A percentile compares a stretch with the other conserved stretches of the same genome.
Evolutionary conservation across 805 yeast genomes (phyloP).

Genomic region (Candida bentonensis): DNA sequence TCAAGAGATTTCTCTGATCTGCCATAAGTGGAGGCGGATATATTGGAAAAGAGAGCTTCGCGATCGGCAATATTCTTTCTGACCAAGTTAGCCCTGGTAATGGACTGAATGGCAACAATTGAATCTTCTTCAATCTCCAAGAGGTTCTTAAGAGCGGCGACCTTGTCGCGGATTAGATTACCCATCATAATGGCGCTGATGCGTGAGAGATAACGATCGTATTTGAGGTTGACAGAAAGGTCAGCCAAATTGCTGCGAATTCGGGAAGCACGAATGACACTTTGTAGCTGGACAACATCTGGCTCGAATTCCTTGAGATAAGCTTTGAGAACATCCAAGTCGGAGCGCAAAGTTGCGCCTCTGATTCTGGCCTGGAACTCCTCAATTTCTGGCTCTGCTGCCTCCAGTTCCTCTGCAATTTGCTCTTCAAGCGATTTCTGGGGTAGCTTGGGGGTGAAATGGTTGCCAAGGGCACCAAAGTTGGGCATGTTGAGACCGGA

Average conservation of each 20-base stretch:
- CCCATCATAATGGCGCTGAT: background rate
- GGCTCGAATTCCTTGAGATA: background rate
- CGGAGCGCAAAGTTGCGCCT: background rate
- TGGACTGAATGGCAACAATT: slow-evolving; percentile 15
- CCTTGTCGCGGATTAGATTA: background rate
- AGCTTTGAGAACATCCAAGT: background rate
- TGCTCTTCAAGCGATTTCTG: slow-evolving; percentile 16
- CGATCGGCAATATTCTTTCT: slow-evolving; percentile 5
- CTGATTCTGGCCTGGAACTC: slow-evolving; percentile 41
- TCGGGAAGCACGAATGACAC: slow-evolving; percentile 6
- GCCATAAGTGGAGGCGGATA: background rate
- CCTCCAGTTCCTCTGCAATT: slow-evolving; percentile 18
- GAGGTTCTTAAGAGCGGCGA: slow-evolving; percentile 4
- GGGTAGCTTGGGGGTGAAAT: slow-evolving; percentile 21
- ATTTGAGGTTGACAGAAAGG: background rate
- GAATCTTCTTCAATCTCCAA: slow-evolving; percentile 8
- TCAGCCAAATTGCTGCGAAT: slow-evolving; percentile 2
- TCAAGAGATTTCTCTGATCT: slow-evolving; percentile 1
- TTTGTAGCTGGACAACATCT: slow-evolving; percentile 7
- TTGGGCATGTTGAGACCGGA: slow-evolving; percentile 63
- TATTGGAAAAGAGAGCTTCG: background rate
- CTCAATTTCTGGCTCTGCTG: slow-evolving; percentile 25
- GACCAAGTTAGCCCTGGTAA: slow-evolving; percentile 14
- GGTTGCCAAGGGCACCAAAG: slow-evolving; percentile 41
- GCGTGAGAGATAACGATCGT: background rate